Conservation (phyloP, 1,139 yeast genomes). For the Yamadazyma diospyri region DNA sequence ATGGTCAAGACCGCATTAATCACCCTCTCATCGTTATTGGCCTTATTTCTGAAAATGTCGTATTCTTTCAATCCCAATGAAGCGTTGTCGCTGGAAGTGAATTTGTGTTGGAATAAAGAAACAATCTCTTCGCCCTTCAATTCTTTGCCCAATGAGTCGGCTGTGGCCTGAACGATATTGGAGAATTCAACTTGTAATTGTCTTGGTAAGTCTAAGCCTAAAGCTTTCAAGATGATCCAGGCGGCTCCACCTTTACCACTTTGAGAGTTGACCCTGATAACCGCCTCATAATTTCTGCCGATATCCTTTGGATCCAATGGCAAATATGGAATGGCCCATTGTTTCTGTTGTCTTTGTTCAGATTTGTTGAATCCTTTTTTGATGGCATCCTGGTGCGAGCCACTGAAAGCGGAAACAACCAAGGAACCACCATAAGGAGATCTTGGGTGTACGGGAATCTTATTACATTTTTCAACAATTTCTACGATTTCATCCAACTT, state of each 20-base stretch:
- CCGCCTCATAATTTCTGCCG: constrained; percentile 96
- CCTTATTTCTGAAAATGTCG: constrained; percentile 32
- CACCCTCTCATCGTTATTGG: constrained; percentile 19
- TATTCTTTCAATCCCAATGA: constrained; percentile 51
- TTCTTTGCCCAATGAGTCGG: constrained; percentile 85
- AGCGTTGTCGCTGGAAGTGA: constrained; percentile 49
- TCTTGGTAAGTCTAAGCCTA: constrained; percentile 91
- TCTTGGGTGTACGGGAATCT: constrained; percentile 45
- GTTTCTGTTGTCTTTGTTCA: constrained; percentile 23
- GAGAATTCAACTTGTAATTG: constrained; percentile 89
- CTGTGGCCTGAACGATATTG: constrained; percentile 71
- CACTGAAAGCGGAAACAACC: constrained; percentile 49
- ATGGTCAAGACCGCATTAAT: constrained; percentile 39
- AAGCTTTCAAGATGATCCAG: constrained; percentile 85
- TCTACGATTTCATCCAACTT: constrained; percentile 40
- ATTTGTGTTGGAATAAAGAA: constrained; percentile 65
- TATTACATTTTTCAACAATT: constrained; percentile 44
- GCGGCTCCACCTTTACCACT: constrained; percentile 99
- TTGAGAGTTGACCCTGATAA: constrained; percentile 95
- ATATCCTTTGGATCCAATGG: constrained; percentile 96
- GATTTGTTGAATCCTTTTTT: constrained; percentile 76
- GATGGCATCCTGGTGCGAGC: constrained; percentile 68
- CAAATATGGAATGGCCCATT: constrained; percentile 89
- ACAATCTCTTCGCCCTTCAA: constrained; percentile 74
- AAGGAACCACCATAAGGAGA: constrained; percentile 49